A percentile compares a stretch with the other conserved stretches of the same genome.
Conservation (phyloP, 306 rosid genomes). For the Phaseolus lunatus region DNA sequence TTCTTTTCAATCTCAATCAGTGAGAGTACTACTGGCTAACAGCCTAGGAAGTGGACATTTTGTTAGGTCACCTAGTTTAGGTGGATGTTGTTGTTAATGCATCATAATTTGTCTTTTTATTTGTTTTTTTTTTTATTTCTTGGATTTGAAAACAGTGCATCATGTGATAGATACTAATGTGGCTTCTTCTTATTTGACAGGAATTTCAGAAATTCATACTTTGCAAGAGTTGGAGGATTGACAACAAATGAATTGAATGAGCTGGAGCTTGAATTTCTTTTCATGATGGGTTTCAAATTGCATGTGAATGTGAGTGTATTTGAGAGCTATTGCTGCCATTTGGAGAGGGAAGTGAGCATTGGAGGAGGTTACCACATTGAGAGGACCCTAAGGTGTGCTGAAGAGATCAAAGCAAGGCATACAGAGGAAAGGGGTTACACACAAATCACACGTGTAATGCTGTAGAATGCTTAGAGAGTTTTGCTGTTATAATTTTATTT, state of each 20-base stretch:
- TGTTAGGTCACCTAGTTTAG: slow-evolving; percentile 41
- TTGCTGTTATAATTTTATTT: background rate
- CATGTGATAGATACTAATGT: slow-evolving; percentile 29
- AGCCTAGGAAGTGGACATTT: slow-evolving; percentile 31
- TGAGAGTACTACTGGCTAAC: slow-evolving; percentile 39
- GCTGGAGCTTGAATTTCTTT: slow-evolving; percentile 85
- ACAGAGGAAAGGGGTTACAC: slow-evolving; percentile 54
- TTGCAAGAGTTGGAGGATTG: slow-evolving; percentile 91
- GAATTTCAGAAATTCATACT: slow-evolving; percentile 88
- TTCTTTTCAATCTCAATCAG: slow-evolving; percentile 39
- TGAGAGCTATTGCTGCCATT: slow-evolving; percentile 93
- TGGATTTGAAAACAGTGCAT: slow-evolving; percentile 28
- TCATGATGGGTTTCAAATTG: slow-evolving; percentile 87
- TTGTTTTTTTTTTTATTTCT: background rate
- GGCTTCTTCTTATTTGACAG: slow-evolving; percentile 51
- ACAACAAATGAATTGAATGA: slow-evolving; percentile 74
- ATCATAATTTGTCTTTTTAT: background rate
- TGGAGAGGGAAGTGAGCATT: slow-evolving; percentile 93
- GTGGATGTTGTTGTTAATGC: slow-evolving; percentile 15
- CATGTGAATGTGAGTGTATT: slow-evolving; percentile 97
- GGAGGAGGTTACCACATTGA: slow-evolving; percentile 96
- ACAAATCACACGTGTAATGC: slow-evolving; percentile 69
- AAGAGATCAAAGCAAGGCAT: slow-evolving; percentile 73
- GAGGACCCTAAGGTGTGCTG: slow-evolving; percentile 83
- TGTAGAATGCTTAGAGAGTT: slow-evolving; percentile 47